A percentile compares a stretch with the other conserved stretches of the same genome.
These are phyloP conservation scores for Sanghuangporus sanghuang DNA, from an alignment of 1,284 basidiomycete species.

Conservation along the genomic window DNA sequence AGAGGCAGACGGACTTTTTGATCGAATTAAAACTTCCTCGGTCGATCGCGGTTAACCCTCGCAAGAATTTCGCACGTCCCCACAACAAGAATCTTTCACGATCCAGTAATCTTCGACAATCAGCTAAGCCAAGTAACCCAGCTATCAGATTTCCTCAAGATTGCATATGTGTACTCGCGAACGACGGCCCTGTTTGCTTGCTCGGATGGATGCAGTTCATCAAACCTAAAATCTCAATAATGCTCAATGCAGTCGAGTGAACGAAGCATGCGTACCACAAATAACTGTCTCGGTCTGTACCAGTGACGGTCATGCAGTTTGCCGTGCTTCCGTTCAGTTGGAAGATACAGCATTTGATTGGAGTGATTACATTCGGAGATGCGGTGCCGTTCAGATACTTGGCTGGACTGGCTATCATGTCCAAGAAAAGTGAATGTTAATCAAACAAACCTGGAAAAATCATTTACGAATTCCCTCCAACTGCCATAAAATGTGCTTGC, in stretches of 20 bases:
- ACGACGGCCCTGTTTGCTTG: conserved; percentile 30
- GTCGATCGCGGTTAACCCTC: too few relatives aligned
- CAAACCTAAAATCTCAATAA: conserved; percentile 19
- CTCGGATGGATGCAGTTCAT: conserved; percentile 28
- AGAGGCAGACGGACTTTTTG: too few relatives aligned
- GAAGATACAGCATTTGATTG: conserved; percentile 28
- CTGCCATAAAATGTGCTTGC: conserved; percentile 19
- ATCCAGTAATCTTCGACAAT: neutral
- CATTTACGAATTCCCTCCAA: neutral
- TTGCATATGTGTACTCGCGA: conserved; percentile 25
- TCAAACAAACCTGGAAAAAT: conserved; percentile 27
- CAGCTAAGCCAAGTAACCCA: conserved; percentile 29
- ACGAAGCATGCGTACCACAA: conserved; percentile 24
- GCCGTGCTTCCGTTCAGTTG: conserved; percentile 20
- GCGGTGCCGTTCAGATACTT: conserved; percentile 33
- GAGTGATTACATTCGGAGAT: conserved; percentile 28
- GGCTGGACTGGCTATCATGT: conserved; percentile 29
- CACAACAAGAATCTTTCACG: too few relatives aligned
- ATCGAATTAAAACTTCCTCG: too few relatives aligned
- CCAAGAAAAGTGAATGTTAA: conserved; percentile 31
- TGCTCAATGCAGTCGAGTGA: neutral
- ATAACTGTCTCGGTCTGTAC: conserved; percentile 28
- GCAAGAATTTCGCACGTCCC: too few relatives aligned
- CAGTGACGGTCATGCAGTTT: conserved; percentile 26
- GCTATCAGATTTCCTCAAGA: conserved; percentile 23